Conservation (phyloP, 306 rosid species). For the Vigna mungo region DNA sequence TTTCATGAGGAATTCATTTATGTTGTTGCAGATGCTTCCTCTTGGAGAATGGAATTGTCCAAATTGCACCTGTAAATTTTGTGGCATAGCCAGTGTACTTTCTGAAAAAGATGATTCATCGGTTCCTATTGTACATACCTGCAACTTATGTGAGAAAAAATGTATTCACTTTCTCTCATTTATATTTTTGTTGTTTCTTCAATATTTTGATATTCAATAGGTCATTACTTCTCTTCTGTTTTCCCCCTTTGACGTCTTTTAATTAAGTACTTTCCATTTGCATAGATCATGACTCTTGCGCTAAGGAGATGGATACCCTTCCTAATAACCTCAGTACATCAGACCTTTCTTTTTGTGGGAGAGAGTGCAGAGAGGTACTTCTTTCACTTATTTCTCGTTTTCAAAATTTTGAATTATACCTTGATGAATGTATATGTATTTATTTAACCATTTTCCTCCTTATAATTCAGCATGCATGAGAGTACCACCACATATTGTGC, state of each 20-base stretch:
- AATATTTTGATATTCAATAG: constrained; percentile 26
- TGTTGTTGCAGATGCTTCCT: constrained; percentile 82
- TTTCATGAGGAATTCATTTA: constrained; percentile 39
- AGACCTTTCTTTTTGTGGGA: constrained; percentile 70
- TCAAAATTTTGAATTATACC: constrained; percentile 27
- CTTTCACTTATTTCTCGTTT: constrained; percentile 8
- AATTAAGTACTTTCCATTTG: constrained; percentile 36
- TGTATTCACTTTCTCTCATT: constrained; percentile 59
- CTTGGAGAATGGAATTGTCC: constrained; percentile 97
- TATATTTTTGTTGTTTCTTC: constrained; percentile 35
- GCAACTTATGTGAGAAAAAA: constrained; percentile 90
- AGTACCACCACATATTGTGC: constrained; percentile 48
- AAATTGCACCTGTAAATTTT: constrained; percentile 88
- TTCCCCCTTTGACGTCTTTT: constrained; percentile 43
- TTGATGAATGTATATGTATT: constrained; percentile 42
- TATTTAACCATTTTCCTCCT: constrained; percentile 8
- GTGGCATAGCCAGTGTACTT: constrained; percentile 65
- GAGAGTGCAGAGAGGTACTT: constrained; percentile 88
- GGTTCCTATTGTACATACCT: constrained; percentile 52
- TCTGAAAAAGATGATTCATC: constrained; percentile 46
- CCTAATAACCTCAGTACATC: constrained; percentile 46
- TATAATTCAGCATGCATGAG: constrained; percentile 14
- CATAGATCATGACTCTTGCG: constrained; percentile 76
- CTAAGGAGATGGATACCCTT: constrained; percentile 56
- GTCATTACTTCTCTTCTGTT: background rate